Percentiles rank a stretch among this genome's conserved stretches.
Evolutionary conservation across 345 rosid genomes (phyloP).

Genomic region (Aquilaria malaccensis): DNA sequence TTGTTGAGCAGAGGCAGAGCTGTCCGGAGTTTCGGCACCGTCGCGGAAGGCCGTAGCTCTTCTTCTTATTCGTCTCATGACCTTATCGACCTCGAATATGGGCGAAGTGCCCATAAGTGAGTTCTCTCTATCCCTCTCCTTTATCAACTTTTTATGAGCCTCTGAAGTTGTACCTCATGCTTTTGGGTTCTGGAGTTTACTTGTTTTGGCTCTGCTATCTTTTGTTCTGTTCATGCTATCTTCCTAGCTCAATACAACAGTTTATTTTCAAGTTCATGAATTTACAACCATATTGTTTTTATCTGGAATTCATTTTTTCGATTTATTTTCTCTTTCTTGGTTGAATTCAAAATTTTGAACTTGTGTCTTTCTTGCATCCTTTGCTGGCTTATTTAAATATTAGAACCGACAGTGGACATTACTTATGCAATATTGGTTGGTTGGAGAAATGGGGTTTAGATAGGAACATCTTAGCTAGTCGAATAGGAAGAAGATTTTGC

Average conservation of each 20-base stretch:
- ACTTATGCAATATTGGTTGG: neutral
- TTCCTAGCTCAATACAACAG: too few species aligned
- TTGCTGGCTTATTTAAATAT: neutral
- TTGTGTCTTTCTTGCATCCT: too few species aligned
- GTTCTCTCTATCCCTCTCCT: conserved; percentile 4
- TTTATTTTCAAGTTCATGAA: neutral
- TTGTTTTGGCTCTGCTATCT: neutral
- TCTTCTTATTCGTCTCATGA: conserved; percentile 47
- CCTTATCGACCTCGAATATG: conserved; percentile 64
- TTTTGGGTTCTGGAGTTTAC: conserved; percentile 17
- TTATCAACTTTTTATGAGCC: conserved; percentile 5
- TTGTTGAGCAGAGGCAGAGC: conserved; percentile 19
- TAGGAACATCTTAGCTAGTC: too few species aligned
- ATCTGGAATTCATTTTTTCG: too few species aligned
- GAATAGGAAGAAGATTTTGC: too few species aligned
- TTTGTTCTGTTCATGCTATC: neutral
- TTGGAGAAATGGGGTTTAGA: neutral
- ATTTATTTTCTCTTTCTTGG: neutral
- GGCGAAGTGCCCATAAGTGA: conserved; percentile 92
- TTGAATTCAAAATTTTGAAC: too few species aligned
- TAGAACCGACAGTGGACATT: too few species aligned
- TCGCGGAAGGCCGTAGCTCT: conserved; percentile 27
- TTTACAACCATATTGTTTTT: neutral
- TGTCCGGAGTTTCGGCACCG: conserved; percentile 35
- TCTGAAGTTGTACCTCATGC: neutral